These are phyloP conservation scores for Hypoxylon sp. DNA, from an alignment of 2,329 filamentous ascomycete species.

Conservation along the genomic window DNA sequence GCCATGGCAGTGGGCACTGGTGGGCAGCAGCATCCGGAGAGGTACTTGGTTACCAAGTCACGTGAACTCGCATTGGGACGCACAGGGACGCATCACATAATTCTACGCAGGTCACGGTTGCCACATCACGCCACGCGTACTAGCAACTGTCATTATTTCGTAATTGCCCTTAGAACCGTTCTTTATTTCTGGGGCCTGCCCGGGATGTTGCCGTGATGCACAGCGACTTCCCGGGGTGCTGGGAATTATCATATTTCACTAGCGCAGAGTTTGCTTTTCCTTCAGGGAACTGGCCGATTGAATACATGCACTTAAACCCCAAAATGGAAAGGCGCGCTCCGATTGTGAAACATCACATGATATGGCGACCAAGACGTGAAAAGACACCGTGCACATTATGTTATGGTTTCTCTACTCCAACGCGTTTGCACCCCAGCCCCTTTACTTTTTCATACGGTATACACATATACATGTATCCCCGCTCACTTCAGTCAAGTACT, in stretches of 20 bases:
- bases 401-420: slow-evolving; percentile 21
- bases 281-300: neutral
- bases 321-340: slow-evolving; percentile 28
- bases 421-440: slow-evolving; percentile 49
- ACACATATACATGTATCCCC: neutral
- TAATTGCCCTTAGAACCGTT: neutral
- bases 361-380: slow-evolving; percentile 50
- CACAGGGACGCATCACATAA: neutral
- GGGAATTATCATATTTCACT: slow-evolving; percentile 16
- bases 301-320: slow-evolving; percentile 40
- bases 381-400: slow-evolving; percentile 45
- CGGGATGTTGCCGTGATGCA: slow-evolving; percentile 29
- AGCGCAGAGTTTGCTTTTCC: slow-evolving; percentile 25
- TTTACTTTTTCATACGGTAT: slow-evolving; percentile 41
- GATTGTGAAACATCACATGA: slow-evolving; percentile 51
- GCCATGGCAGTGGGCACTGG: too few species aligned
- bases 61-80: slow-evolving; percentile 17
- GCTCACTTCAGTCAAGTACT: neutral
- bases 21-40: too few species aligned
- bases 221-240: slow-evolving; percentile 12
- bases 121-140: slow-evolving; percentile 13
- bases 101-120: neutral
- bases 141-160: slow-evolving; percentile 11
- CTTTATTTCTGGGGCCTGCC: slow-evolving; percentile 8
- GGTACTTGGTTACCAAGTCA: too few species aligned